phyloP scores from a whole-genome alignment of 345 rosid genomes.

The Citrus australasica region DNA sequence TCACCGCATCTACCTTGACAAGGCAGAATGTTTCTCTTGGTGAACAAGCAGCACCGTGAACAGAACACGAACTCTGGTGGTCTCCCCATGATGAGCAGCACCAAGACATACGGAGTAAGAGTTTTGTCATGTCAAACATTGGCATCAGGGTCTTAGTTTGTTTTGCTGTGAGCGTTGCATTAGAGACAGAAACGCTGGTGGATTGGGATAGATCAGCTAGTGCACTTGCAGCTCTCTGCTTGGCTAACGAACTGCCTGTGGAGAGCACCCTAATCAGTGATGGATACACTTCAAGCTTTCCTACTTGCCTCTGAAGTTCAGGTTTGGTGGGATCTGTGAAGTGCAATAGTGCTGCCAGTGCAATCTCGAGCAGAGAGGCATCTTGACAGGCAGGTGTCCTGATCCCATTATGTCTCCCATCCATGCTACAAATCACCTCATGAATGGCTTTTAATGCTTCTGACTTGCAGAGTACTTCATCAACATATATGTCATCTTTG shows the following conservation, averaged over 20 bases:
- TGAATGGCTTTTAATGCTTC: conserved; percentile 45
- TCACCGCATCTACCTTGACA: conserved; percentile 47
- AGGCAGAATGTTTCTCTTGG: conserved; percentile 47
- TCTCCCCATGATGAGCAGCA: conserved; percentile 37
- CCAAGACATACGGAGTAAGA: conserved; percentile 28
- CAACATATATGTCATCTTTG: conserved; percentile 36
- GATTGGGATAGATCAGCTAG: conserved; percentile 47
- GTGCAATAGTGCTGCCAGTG: conserved; percentile 42
- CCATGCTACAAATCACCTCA: conserved; percentile 38
- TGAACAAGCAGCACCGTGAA: conserved; percentile 53
- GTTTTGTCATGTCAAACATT: conserved; percentile 14
- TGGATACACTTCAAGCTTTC: conserved; percentile 38
- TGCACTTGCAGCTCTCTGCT: conserved; percentile 41
- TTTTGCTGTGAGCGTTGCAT: conserved; percentile 9
- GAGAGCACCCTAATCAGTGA: conserved; percentile 42
- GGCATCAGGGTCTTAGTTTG: conserved; percentile 12
- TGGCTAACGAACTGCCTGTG: conserved; percentile 41
- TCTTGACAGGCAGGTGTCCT: conserved; percentile 10
- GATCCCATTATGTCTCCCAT: conserved; percentile 20
- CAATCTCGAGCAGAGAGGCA: conserved; percentile 42
- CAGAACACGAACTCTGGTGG: conserved; percentile 18
- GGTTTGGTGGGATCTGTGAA: conserved; percentile 49
- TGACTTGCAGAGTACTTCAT: conserved; percentile 40
- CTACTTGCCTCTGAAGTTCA: conserved; percentile 44
- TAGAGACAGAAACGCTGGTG: conserved; percentile 19